Evolutionary conservation across 2,329 filamentous ascomycete genomes (phyloP).

Genomic region (Daldinia eschscholtzii): DNA sequence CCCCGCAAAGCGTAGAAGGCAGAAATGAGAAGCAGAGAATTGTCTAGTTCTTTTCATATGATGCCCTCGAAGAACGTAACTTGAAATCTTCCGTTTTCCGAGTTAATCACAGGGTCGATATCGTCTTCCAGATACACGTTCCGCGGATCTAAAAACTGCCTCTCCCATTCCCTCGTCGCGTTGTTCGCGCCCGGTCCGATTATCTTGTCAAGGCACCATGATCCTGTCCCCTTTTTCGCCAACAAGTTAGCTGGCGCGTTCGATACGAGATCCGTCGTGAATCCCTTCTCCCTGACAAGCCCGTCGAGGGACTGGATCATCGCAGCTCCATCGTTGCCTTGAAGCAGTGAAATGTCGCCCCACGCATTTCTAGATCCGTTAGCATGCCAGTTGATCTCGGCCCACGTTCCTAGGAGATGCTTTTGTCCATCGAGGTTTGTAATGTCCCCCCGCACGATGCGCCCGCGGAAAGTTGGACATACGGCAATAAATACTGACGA

Average conservation of each 20-base stretch:
- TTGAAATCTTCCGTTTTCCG: conserved; percentile 43
- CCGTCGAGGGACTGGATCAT: conserved; percentile 40
- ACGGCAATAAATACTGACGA: conserved; percentile 34
- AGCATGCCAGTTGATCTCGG: conserved; percentile 40
- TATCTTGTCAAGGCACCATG: conserved; percentile 46
- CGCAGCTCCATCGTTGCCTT: conserved; percentile 45
- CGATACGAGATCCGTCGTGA: conserved; percentile 38
- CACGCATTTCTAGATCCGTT: conserved; percentile 39
- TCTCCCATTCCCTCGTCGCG: conserved; percentile 38
- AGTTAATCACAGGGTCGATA: conserved; percentile 45
- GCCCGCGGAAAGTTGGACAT: conserved; percentile 42
- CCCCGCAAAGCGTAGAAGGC: neutral
- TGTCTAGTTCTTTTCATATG: conserved; percentile 11
- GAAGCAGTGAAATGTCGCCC: conserved; percentile 45
- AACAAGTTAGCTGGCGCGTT: conserved; percentile 36
- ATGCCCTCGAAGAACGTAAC: conserved; percentile 43
- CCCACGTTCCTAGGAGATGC: conserved; percentile 43
- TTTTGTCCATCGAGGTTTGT: conserved; percentile 37
- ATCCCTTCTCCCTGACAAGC: conserved; percentile 32
- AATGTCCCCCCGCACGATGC: conserved; percentile 38
- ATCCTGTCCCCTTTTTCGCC: conserved; percentile 42
- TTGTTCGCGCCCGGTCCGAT: conserved; percentile 39
- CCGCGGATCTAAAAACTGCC: conserved; percentile 34
- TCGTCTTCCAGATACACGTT: conserved; percentile 41
- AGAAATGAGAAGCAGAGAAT: neutral